Evolutionary conservation across 108 stramenopile genomes (phyloP).

Genomic region (Skeletonema menzelii): DNA sequence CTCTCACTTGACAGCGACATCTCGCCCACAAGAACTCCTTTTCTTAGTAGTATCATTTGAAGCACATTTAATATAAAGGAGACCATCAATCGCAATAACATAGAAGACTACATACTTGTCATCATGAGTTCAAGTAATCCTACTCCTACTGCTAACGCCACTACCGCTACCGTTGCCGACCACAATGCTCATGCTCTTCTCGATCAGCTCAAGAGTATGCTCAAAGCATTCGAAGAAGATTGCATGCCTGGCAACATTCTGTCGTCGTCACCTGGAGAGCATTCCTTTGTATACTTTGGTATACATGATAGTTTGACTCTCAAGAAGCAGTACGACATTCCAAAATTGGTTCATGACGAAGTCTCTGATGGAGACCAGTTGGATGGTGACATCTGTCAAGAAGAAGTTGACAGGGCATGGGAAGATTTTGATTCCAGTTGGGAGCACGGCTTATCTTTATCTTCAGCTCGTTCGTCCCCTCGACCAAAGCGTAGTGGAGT

Average conservation of each 20-base stretch:
- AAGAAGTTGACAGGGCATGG: background rate
- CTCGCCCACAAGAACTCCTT: too few relatives aligned
- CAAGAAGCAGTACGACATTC: background rate
- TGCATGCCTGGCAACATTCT: too few relatives aligned
- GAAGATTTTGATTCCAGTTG: background rate
- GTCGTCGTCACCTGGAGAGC: background rate
- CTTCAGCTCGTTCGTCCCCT: conserved; percentile 1
- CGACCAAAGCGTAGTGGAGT: background rate
- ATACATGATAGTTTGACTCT: background rate
- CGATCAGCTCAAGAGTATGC: background rate
- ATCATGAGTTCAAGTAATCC: background rate
- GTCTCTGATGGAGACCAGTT: background rate
- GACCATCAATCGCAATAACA: too few relatives aligned
- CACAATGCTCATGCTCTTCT: background rate
- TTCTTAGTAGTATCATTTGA: too few relatives aligned
- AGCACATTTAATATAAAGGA: too few relatives aligned
- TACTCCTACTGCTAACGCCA: too few relatives aligned
- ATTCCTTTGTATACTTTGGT: background rate
- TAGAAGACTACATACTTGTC: too few relatives aligned
- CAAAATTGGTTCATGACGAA: background rate
- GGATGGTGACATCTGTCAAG: background rate
- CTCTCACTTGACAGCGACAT: too few relatives aligned
- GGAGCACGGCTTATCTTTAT: background rate
- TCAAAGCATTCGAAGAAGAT: background rate
- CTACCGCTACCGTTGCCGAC: too few relatives aligned